A percentile compares a stretch with the other conserved stretches of the same genome.
These are phyloP conservation scores for Pichia sp. DNA, from an alignment of 1,139 yeast genomes.

Conservation along the genomic window DNA sequence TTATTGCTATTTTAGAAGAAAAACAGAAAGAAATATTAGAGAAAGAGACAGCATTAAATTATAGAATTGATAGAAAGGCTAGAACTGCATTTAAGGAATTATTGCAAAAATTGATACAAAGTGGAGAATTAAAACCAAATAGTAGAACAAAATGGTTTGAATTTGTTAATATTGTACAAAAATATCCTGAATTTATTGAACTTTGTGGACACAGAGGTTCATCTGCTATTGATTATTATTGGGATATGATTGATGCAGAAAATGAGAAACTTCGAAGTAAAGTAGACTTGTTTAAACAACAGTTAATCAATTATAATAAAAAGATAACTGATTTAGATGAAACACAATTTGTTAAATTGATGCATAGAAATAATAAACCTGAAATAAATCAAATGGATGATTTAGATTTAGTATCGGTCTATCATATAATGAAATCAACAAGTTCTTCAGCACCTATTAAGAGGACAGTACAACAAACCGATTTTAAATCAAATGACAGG, in stretches of 20 bases:
- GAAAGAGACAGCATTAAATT: constrained; percentile 35
- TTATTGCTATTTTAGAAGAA: constrained; percentile 36
- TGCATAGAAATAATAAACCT: constrained; percentile 22
- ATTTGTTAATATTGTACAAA: constrained; percentile 44
- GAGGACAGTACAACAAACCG: constrained; percentile 27
- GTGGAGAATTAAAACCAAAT: constrained; percentile 31
- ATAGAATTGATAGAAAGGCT: constrained; percentile 55
- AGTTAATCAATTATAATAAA: constrained; percentile 33
- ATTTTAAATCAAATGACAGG: constrained; percentile 11
- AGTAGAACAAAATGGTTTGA: constrained; percentile 58
- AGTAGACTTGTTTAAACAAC: constrained; percentile 51
- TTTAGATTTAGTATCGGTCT: constrained; percentile 22
- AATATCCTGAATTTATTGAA: constrained; percentile 51
- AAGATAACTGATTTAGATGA: constrained; percentile 6
- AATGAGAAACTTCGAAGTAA: constrained; percentile 49
- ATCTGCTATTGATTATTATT: constrained; percentile 65
- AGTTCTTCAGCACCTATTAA: neutral
- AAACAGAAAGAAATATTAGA: constrained; percentile 34
- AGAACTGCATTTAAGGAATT: constrained; percentile 50
- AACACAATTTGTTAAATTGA: constrained; percentile 17
- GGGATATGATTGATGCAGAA: constrained; percentile 67
- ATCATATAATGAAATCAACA: neutral
- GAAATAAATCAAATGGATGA: constrained; percentile 13
- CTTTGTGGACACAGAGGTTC: constrained; percentile 79
- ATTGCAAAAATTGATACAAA: constrained; percentile 31